These are phyloP conservation scores for Mayamaea pseudoterrestris DNA, from an alignment of 108 stramenopile species.

Conservation along the genomic window DNA sequence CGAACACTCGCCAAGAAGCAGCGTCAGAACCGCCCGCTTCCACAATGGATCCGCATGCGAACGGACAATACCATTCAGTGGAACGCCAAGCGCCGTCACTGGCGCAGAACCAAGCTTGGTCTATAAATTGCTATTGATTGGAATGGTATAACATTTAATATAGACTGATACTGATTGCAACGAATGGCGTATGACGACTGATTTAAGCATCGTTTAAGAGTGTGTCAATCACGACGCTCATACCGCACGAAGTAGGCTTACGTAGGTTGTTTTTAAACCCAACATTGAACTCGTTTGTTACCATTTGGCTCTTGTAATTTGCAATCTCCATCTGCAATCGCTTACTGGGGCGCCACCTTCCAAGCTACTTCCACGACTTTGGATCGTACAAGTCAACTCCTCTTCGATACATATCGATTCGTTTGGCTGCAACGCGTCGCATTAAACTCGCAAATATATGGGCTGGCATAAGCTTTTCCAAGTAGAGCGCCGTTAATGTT, in stretches of 20 bases:
- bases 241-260: no score
- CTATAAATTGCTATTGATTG: slow-evolving; percentile 59
- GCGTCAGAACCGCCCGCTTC: slow-evolving; percentile 99
- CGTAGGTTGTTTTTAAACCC: no score
- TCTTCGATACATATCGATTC: slow-evolving; percentile 22
- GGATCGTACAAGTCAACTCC: slow-evolving; percentile 45
- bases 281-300: no score
- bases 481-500: slow-evolving; percentile 23
- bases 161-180: no score
- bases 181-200: no score
- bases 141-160: background rate
- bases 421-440: slow-evolving; percentile 13
- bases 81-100: slow-evolving; percentile 99
- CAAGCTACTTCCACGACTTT: slow-evolving; percentile 22
- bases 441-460: slow-evolving; percentile 12
- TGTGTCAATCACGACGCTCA: no score
- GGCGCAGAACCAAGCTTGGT: slow-evolving; percentile 99
- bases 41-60: slow-evolving; percentile 98
- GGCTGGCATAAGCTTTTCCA: slow-evolving; percentile 27
- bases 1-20: slow-evolving; percentile 97
- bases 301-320: no score
- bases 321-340: no score
- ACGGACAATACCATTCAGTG: slow-evolving; percentile 99
- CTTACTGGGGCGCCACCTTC: no score
- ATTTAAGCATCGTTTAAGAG: no score